Base-by-base conservation (phyloP, 106 monocot genomes). In the Narthecium ossifragum region DNA sequence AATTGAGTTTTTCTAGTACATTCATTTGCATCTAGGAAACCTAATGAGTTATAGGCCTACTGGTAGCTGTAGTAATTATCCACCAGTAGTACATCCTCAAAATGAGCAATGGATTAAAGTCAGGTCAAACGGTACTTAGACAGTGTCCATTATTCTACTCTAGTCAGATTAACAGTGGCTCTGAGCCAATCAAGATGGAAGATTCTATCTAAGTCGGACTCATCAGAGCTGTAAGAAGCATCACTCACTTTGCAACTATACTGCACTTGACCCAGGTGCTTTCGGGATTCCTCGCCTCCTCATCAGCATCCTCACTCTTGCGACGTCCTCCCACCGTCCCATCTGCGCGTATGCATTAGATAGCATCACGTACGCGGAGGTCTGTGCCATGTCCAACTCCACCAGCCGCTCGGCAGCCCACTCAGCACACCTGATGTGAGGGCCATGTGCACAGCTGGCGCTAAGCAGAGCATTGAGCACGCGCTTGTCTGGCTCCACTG, bases 361-460 rank as follows among this genome's bases (percentile, higher is more conserved):
- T 43, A 86, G 53, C 64, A 86, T 33, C 25, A 78, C 81, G 45
- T 81, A 81, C 0, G 78, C 34, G 0, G 73, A 63, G 0, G 78
- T 34, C 12, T 67, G 33, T 9, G 61, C 62, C 1, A 63, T 26
- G 24, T 74, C 66, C 14, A 67, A 2, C 25, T 15, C 31, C 34
- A 71, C 59, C 22, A 78, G 61, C 62, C 33, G 67, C 70, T 62
- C 70, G 10, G 56, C 70, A 5, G 66, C 63, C 60, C 73, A 67
- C 31, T 83, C 83, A 2, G 77, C 78, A 15, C 46, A 34, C 4
- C 41, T 47, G 18, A 63, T 43, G 43, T 67, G 45, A n/a, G n/a
- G n/a, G n/a, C n/a, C 27, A 53, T 34, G 13, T 43, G 39, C 25
- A 9, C 67, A 68, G 36, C 78, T 67, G 0, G 73, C 70, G 26